Conservation (phyloP, 768 basidiomycete genomes). For the Panellus pusillus region DNA sequence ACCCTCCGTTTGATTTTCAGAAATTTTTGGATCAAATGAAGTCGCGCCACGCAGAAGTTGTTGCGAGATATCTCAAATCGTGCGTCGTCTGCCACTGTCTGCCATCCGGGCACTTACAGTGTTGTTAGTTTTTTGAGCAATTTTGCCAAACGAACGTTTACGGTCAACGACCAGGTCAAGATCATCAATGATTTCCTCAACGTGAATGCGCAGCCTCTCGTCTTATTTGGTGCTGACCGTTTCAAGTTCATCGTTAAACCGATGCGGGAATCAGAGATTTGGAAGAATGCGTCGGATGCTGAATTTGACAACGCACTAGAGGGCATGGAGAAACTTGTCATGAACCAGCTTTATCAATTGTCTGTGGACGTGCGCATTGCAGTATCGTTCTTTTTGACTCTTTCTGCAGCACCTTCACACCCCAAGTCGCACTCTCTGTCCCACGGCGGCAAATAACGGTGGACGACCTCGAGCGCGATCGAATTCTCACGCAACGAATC, state of each 20-base stretch:
- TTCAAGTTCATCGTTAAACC: constrained; percentile 82
- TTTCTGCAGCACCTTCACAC: constrained; percentile 81
- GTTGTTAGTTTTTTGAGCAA: constrained; percentile 81
- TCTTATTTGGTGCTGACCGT: constrained; percentile 11
- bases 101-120: constrained; percentile 3
- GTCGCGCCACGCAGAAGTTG: constrained; percentile 80
- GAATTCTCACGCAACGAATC: constrained; percentile 86
- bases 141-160: constrained; percentile 89
- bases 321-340: constrained; percentile 99
- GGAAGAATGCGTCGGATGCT: constrained; percentile 71
- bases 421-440: constrained; percentile 64
- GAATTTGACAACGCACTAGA: constrained; percentile 98
- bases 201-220: constrained; percentile 43
- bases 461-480: constrained; percentile 96
- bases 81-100: constrained; percentile 40
- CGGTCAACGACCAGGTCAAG: constrained; percentile 91
- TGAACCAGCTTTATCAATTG: constrained; percentile 97
- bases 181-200: constrained; percentile 92
- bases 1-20: constrained; percentile 85
- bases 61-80: constrained; percentile 95
- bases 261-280: constrained; percentile 84
- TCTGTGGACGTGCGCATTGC: constrained; percentile 41
- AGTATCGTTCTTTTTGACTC: constrained; percentile 14
- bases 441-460: constrained; percentile 81
- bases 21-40: constrained; percentile 96